Percentiles rank a stretch among this genome's conserved stretches.
Evolutionary conservation across 176 grass and related monocot genomes (phyloP).

Genomic region (Ananas comosus): DNA sequence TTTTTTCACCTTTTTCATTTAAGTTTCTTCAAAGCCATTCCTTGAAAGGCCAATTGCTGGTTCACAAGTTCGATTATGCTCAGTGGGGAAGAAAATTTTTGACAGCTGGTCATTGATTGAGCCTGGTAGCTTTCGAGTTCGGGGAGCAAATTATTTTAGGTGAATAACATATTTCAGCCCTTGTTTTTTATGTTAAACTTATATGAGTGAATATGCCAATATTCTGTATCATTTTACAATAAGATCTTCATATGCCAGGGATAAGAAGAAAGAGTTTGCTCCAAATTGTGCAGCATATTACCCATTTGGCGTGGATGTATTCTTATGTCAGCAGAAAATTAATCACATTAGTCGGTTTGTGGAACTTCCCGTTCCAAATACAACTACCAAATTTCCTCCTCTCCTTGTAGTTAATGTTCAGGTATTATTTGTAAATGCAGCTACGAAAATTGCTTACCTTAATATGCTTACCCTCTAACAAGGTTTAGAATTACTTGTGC

Average conservation of each 20-base stretch:
- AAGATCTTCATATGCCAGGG: constrained; percentile 30
- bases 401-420: constrained; percentile 96
- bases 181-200: constrained; percentile 16
- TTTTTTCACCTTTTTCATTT: constrained; percentile 8
- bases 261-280: constrained; percentile 98
- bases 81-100: constrained; percentile 60
- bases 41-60: constrained; percentile 79
- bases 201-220: constrained; percentile 4
- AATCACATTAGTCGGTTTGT: constrained; percentile 95
- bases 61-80: constrained; percentile 78
- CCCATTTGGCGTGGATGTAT: constrained; percentile 89
- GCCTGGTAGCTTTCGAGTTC: constrained; percentile 72
- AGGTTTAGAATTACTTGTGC: neutral
- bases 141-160: constrained; percentile 85
- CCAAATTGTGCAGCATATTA: constrained; percentile 77
- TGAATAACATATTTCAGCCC: constrained; percentile 22
- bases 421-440: constrained; percentile 24
- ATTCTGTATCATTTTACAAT: constrained; percentile 6
- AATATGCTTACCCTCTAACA: neutral
- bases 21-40: constrained; percentile 67
- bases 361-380: constrained; percentile 57
- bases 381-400: constrained; percentile 58
- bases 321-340: constrained; percentile 68
- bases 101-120: constrained; percentile 88
- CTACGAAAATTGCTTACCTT: neutral